Percentiles rank a stretch among this genome's conserved stretches.
These are phyloP conservation scores for Bipolaris zeicola DNA, from an alignment of 2,329 filamentous ascomycete genomes.

Conservation along the genomic window DNA sequence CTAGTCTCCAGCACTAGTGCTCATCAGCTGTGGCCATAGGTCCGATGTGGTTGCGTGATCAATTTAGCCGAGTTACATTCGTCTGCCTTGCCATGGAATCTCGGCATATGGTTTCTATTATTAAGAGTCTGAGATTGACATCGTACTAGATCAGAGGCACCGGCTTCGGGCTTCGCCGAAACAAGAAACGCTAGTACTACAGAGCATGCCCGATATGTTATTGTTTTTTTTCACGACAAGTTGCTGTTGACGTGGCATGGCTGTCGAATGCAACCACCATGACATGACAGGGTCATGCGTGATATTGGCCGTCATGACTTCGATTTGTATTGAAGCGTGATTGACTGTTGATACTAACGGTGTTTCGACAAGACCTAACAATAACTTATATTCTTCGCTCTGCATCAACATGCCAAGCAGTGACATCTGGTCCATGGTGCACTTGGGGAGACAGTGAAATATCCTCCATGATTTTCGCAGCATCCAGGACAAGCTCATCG, in stretches of 20 bases:
- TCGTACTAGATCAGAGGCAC: neutral
- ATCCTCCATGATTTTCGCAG: constrained; percentile 54
- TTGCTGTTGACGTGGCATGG: neutral
- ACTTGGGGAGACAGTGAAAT: constrained; percentile 10
- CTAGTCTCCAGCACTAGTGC: neutral
- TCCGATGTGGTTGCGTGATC: neutral
- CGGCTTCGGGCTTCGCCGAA: neutral
- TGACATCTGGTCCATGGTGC: constrained; percentile 9
- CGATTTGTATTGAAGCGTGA: neutral
- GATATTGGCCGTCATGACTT: neutral
- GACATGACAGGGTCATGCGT: neutral
- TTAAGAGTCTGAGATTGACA: neutral
- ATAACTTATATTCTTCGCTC: neutral
- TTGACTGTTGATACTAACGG: neutral
- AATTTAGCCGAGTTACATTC: neutral
- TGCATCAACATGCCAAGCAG: constrained; percentile 20
- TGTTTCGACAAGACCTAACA: no score
- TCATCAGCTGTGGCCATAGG: neutral
- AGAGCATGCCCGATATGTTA: neutral
- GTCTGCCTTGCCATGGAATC: neutral
- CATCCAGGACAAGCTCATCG: constrained; percentile 66
- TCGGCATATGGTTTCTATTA: neutral
- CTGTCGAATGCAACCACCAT: neutral
- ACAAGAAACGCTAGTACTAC: neutral
- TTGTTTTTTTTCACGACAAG: neutral